Conservation (phyloP, 2,329 filamentous ascomycete genomes). For the Botryotinia convoluta region DNA sequence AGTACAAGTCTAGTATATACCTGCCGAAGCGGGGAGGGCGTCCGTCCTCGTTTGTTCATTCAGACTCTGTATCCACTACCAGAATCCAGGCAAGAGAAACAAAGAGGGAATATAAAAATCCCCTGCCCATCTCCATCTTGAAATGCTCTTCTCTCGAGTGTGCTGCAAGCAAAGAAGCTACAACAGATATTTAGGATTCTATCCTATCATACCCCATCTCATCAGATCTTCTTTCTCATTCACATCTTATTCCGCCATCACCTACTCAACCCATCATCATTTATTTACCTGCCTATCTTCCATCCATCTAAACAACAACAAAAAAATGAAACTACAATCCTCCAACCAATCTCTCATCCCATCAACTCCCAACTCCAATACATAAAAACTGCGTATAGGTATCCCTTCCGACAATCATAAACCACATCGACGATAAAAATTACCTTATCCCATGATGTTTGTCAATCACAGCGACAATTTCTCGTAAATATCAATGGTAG, state of each 20-base stretch:
- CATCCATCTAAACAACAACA: too few relatives aligned
- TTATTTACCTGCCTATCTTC: too few relatives aligned
- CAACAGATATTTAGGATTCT: background rate
- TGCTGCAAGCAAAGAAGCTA: background rate
- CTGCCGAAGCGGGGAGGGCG: too few relatives aligned
- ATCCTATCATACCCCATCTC: background rate
- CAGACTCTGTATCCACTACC: background rate
- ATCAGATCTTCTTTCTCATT: too few relatives aligned
- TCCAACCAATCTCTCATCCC: background rate
- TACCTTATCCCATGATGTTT: background rate
- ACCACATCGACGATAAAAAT: background rate
- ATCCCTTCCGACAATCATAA: background rate
- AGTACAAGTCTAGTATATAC: background rate
- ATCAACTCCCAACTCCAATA: background rate
- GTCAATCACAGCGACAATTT: background rate
- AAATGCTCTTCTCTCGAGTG: background rate
- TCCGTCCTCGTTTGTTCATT: background rate
- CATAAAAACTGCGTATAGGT: too few relatives aligned
- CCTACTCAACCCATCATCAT: too few relatives aligned
- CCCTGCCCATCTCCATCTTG: background rate
- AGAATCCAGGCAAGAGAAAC: background rate
- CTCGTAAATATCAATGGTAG: background rate
- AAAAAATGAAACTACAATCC: too few relatives aligned
- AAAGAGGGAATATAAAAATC: background rate
- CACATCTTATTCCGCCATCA: background rate